phyloP scores from a whole-genome alignment of 805 yeast genomes.

The Kazachstania africana region DNA sequence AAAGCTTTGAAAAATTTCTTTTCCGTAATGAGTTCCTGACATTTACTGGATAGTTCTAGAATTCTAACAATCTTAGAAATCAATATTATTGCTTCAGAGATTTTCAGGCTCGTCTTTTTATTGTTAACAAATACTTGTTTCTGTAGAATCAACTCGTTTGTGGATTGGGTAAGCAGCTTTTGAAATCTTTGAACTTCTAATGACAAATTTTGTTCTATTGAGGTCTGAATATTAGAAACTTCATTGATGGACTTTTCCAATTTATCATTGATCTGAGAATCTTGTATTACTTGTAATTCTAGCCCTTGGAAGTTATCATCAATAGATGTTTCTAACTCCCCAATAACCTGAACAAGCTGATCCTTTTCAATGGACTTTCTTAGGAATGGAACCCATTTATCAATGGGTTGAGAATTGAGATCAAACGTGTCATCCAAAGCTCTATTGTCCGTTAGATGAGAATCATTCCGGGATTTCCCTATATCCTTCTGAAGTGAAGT shows the following conservation, averaged over 20 bases:
- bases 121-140: conserved; percentile 48
- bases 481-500: conserved; percentile 5
- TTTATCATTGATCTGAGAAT: conserved; percentile 25
- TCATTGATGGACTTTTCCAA: conserved; percentile 42
- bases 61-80: conserved; percentile 68
- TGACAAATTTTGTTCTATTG: conserved; percentile 42
- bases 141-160: conserved; percentile 48
- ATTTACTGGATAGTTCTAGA: conserved; percentile 73
- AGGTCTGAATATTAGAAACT: conserved; percentile 47
- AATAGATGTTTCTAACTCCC: conserved; percentile 21
- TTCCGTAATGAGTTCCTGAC: conserved; percentile 66
- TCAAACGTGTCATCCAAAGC: conserved; percentile 14
- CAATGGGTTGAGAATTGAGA: conserved; percentile 20
- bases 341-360: conserved; percentile 14
- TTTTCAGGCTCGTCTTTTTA: conserved; percentile 53
- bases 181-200: conserved; percentile 47
- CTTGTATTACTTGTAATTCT: conserved; percentile 23
- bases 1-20: conserved; percentile 78
- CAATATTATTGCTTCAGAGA: conserved; percentile 59
- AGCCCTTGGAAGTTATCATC: conserved; percentile 26
- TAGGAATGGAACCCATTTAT: conserved; percentile 25
- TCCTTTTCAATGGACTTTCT: conserved; percentile 19
- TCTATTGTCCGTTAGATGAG: not conserved
- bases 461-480: not conserved
- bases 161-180: conserved; percentile 48